Evolutionary conservation across 2,329 filamentous ascomycete genomes (phyloP).

Genomic region (Hymenoscyphus scutula): DNA sequence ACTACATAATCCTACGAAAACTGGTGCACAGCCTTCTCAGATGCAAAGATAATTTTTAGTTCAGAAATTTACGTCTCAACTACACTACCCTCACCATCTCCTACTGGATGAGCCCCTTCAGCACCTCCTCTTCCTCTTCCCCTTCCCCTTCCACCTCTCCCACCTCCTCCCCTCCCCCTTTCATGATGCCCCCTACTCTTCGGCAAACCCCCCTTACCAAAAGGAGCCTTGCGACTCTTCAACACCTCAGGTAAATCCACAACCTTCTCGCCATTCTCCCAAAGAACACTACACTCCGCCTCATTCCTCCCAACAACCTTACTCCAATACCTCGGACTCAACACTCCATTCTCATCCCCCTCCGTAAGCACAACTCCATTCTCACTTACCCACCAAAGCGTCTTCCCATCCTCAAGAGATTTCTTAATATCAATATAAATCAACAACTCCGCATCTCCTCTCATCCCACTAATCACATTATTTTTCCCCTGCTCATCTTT

Average conservation of each 20-base stretch:
- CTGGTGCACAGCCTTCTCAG: no score
- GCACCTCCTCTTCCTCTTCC: not conserved
- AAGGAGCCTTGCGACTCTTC: conserved; percentile 49
- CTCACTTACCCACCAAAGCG: conserved; percentile 76
- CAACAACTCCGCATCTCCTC: conserved; percentile 71
- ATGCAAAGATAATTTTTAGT: no score
- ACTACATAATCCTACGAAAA: no score
- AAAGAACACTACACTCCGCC: conserved; percentile 59
- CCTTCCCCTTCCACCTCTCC: not conserved
- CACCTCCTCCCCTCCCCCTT: conserved; percentile 20
- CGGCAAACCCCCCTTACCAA: conserved; percentile 34
- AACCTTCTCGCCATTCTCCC: conserved; percentile 66
- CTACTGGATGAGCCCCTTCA: not conserved
- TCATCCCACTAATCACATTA: conserved; percentile 74
- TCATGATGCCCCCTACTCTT: conserved; percentile 29
- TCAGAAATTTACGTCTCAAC: no score
- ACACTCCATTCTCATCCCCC: conserved; percentile 44
- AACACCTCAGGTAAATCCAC: conserved; percentile 64
- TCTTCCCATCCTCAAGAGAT: conserved; percentile 58
- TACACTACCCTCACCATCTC: no score
- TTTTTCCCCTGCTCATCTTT: conserved; percentile 17
- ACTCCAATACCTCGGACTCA: conserved; percentile 49
- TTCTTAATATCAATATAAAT: conserved; percentile 71
- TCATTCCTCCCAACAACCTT: conserved; percentile 62
- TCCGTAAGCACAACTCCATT: conserved; percentile 73